phyloP scores from a whole-genome alignment of 1,284 basidiomycete genomes.

The Marasmius sp. region DNA sequence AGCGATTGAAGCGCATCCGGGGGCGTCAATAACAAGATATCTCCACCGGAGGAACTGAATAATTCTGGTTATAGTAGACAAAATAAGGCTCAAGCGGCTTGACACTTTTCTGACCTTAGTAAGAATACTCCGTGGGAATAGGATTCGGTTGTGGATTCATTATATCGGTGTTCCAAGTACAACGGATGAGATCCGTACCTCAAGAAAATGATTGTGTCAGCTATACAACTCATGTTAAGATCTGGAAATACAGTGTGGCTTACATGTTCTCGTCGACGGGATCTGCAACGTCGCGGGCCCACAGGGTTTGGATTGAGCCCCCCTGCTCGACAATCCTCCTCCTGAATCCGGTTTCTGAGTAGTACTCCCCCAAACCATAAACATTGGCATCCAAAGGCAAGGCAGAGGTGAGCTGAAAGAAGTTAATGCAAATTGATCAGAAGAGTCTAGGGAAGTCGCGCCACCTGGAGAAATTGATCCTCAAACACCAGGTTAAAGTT shows the following conservation, averaged over 20 bases:
- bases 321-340: constrained; percentile 56
- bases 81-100: background rate
- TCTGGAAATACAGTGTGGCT: constrained; percentile 16
- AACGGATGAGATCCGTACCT: constrained; percentile 73
- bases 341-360: constrained; percentile 67
- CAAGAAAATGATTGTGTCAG: background rate
- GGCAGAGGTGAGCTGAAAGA: constrained; percentile 56
- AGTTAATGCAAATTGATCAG: background rate
- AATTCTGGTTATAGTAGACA: background rate
- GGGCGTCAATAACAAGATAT: constrained; percentile 63
- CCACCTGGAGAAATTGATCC: constrained; percentile 46
- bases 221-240: background rate
- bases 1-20: constrained; percentile 48
- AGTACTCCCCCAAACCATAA: constrained; percentile 77
- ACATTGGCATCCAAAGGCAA: constrained; percentile 68
- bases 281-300: constrained; percentile 63
- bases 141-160: constrained; percentile 45
- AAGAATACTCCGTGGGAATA: constrained; percentile 71
- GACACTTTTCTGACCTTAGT: constrained; percentile 41
- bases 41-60: constrained; percentile 55
- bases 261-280: constrained; percentile 64
- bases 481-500: constrained; percentile 75
- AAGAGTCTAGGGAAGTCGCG: background rate
- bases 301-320: constrained; percentile 69
- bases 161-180: constrained; percentile 65